Evolutionary conservation across 805 yeast genomes (phyloP).

Genomic region (Groenewaldozyma tartarivorans): DNA sequence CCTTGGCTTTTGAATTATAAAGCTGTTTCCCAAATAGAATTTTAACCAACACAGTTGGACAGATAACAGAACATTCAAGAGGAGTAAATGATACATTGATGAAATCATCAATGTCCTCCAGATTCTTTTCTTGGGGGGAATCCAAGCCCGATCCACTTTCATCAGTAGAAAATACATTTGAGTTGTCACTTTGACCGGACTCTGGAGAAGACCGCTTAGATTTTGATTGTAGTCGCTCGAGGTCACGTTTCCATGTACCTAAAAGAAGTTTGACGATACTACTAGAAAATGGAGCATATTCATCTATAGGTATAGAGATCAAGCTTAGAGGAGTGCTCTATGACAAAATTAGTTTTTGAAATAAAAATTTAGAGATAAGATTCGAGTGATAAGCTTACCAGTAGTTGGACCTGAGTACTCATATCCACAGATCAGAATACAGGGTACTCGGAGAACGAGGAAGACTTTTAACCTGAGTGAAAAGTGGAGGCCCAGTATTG

Average conservation of each 20-base stretch:
- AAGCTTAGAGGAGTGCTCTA: slow-evolving; percentile 31
- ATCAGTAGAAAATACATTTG: slow-evolving; percentile 8
- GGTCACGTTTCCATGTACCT: slow-evolving; percentile 19
- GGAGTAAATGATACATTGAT: slow-evolving; percentile 57
- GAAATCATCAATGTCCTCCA: slow-evolving; percentile 32
- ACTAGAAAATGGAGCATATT: slow-evolving; percentile 44
- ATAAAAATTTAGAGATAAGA: background rate
- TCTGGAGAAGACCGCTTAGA: background rate
- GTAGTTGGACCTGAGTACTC: slow-evolving; percentile 42
- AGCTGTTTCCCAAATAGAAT: slow-evolving; percentile 34
- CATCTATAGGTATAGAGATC: slow-evolving; percentile 43
- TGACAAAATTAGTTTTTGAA: background rate
- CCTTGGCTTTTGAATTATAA: slow-evolving; percentile 27
- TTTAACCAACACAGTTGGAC: slow-evolving; percentile 33
- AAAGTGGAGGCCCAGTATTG: too few relatives aligned
- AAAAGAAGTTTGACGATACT: slow-evolving; percentile 37
- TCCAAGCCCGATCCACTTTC: slow-evolving; percentile 6
- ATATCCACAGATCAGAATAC: too few relatives aligned
- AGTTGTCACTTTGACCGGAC: slow-evolving; percentile 10
- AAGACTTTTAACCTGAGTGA: too few relatives aligned
- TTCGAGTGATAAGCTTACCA: slow-evolving; percentile 15
- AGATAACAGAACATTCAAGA: slow-evolving; percentile 52
- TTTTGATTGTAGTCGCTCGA: slow-evolving; percentile 14
- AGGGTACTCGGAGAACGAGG: too few relatives aligned
- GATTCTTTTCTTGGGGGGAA: slow-evolving; percentile 11